A percentile compares a stretch with the other conserved stretches of the same genome.
Conservation (phyloP, 306 rosid species). For the Trichosanthes truncata region DNA sequence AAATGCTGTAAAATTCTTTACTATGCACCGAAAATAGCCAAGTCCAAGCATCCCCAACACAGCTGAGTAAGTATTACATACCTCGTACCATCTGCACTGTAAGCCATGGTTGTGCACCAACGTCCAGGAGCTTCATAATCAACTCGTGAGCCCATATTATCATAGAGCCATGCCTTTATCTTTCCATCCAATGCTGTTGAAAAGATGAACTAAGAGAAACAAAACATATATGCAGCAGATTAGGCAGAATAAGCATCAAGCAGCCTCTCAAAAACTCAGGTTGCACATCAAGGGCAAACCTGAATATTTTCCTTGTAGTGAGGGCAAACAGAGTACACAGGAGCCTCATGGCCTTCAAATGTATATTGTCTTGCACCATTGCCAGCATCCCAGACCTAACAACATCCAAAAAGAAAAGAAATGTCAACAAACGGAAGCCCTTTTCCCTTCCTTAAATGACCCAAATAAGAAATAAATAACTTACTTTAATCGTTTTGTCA, state of each 20-base stretch:
- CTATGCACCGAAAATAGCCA: background rate
- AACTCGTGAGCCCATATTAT: constrained; percentile 89
- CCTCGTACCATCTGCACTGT: constrained; percentile 95
- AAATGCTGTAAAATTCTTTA: background rate
- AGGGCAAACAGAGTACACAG: constrained; percentile 88
- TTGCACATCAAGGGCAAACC: constrained; percentile 25
- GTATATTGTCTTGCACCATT: constrained; percentile 60
- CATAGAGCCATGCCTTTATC: constrained; percentile 97
- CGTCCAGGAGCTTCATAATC: constrained; percentile 96
- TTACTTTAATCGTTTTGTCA: constrained; percentile 87
- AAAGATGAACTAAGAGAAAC: constrained; percentile 70
- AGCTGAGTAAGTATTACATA: constrained; percentile 18
- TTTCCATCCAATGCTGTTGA: constrained; percentile 94
- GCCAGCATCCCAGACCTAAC: constrained; percentile 90
- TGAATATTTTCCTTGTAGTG: constrained; percentile 87
- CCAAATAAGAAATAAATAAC: constrained; percentile 13
- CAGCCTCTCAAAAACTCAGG: constrained; percentile 1
- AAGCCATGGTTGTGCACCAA: constrained; percentile 96
- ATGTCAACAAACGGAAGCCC: constrained; percentile 13
- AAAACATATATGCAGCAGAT: constrained; percentile 5
- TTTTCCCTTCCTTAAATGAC: background rate
- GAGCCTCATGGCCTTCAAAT: constrained; percentile 93
- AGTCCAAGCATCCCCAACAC: background rate
- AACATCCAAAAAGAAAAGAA: constrained; percentile 14
- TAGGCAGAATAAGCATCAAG: constrained; percentile 8